These are phyloP conservation scores for Paraconiothyrium sp. DNA, from an alignment of 2,329 filamentous ascomycete genomes.

Conservation along the genomic window DNA sequence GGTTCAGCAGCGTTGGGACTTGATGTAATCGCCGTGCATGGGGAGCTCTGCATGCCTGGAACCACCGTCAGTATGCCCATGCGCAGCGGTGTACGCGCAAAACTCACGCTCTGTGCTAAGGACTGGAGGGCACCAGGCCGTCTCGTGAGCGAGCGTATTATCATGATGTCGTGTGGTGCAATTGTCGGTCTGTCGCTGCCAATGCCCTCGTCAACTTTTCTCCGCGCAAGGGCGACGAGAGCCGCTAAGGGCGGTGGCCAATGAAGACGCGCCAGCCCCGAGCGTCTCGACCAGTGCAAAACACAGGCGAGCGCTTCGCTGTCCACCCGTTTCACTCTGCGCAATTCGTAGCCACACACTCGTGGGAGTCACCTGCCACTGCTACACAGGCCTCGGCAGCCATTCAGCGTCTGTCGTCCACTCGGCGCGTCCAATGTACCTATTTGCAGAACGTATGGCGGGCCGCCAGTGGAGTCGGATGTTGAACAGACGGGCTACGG, in stretches of 20 bases:
- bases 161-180: constrained; percentile 36
- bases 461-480: constrained; percentile 21
- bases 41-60: constrained; percentile 37
- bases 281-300: constrained; percentile 28
- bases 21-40: constrained; percentile 48
- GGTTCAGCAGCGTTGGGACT: constrained; percentile 61
- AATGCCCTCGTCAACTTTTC: constrained; percentile 25
- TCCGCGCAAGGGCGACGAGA: constrained; percentile 18
- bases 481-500: neutral
- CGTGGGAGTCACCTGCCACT: constrained; percentile 37
- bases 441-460: constrained; percentile 41
- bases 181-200: constrained; percentile 23
- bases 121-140: constrained; percentile 39
- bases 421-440: constrained; percentile 41
- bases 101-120: constrained; percentile 35
- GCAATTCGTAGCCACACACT: constrained; percentile 42
- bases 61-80: constrained; percentile 35
- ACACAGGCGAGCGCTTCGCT: constrained; percentile 45
- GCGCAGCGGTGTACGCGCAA: constrained; percentile 9
- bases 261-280: constrained; percentile 37
- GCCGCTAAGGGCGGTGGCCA: constrained; percentile 36
- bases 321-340: constrained; percentile 31
- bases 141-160: constrained; percentile 45
- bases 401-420: constrained; percentile 41
- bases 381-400: constrained; percentile 31